Evolutionary conservation across 2,329 filamentous ascomycete genomes (phyloP), one percentile per base, ranked within the genome.

Genomic region (Ascochyta viciae-villosae): DNA sequence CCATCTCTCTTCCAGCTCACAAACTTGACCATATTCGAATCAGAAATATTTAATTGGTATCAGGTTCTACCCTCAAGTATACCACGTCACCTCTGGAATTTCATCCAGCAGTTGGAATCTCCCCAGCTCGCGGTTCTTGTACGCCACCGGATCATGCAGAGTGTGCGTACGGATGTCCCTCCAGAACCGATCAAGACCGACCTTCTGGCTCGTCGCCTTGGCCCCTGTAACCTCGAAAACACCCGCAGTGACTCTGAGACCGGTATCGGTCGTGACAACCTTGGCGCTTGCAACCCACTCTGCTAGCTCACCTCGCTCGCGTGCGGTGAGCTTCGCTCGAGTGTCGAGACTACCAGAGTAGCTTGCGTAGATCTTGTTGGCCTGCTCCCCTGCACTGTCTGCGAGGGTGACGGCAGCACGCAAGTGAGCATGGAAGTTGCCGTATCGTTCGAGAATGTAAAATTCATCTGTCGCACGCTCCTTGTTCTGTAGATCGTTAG

Each of bases 131-230:
- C 83, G 73, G 53, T 87, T 86, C 79, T 89, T 89, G 64, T 88
- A 89, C 23, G 86, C 83, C 26, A 89, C 85, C 0, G 86, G 87
- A 70, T 89, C 87, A 73, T 89, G 87, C 63, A 89, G 70, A 0
- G 82, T 84, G 72, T 89, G 87, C 4, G 86, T 88, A 5, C 87
- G 73, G n/a, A 89, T 76, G 65, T 89, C 86, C 41, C 87, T 78
- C 85, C 85, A 89, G 71, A 86, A 89, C 1, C 86, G 76, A 74
- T 89, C 87, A 54, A 89, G 72, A 0, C 85, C 85, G 1, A 86
- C 81, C 62, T 82, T 87, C 50, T 76, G 76, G 0, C 81, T 80
- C 0, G 86, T 89, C 0, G 85, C 80, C 57, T 83, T 81, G 0
- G 85, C 79, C 0, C 84, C 87, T 0, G 86, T 86, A 5, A 87